Evolutionary conservation across 352 stramenopile species (phyloP).

Genomic region (Phytophthora idaei): DNA sequence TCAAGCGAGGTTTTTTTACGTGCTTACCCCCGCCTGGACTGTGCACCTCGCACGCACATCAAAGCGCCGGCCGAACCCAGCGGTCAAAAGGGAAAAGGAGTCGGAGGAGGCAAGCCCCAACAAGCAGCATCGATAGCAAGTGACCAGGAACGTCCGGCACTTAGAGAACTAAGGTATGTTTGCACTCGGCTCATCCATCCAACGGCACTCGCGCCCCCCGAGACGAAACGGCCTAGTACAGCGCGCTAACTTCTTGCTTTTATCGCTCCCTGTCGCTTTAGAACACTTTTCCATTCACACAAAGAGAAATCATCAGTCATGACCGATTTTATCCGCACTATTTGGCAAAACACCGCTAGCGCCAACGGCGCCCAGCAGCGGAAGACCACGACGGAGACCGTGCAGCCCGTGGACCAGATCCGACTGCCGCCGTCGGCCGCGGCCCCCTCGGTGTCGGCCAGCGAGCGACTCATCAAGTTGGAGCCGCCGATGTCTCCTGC

Average conservation of each 20-base stretch:
- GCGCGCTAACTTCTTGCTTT: conserved; percentile 10
- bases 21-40: not conserved
- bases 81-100: conserved; percentile 39
- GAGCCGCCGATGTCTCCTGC: conserved; percentile 39
- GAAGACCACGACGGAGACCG: conserved; percentile 39
- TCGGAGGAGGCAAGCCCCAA: conserved; percentile 29
- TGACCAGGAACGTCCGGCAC: not conserved
- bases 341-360: conserved; percentile 50
- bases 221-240: conserved; percentile 26
- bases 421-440: conserved; percentile 47
- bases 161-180: conserved; percentile 25
- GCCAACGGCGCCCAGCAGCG: conserved; percentile 6
- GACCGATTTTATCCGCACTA: conserved; percentile 83
- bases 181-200: not conserved
- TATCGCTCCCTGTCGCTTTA: conserved; percentile 29
- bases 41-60: conserved; percentile 26
- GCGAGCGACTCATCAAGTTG: conserved; percentile 62
- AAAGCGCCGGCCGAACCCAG: conserved; percentile 13
- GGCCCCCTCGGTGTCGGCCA: conserved; percentile 25
- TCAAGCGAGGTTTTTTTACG: conserved; percentile 1
- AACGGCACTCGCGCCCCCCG: conserved; percentile 25
- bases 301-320: conserved; percentile 35
- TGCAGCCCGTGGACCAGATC: conserved; percentile 65
- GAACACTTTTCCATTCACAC: conserved; percentile 21
- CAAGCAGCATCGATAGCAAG: not conserved